Evolutionary conservation across 2,329 filamentous ascomycete genomes (phyloP).

Genomic region (Rutstroemia sp.): DNA sequence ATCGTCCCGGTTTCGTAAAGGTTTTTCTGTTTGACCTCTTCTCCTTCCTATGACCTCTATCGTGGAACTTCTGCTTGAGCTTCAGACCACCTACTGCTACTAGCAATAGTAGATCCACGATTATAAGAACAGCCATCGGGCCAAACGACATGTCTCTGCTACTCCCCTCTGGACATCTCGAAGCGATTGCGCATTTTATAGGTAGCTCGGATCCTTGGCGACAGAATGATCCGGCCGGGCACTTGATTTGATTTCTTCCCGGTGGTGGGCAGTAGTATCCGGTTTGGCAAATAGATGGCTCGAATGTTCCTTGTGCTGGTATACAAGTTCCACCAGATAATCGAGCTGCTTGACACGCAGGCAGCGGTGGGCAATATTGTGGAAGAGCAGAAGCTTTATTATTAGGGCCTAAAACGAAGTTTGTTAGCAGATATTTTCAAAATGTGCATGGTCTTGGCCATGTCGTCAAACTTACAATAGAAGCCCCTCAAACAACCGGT

Average conservation of each 20-base stretch:
- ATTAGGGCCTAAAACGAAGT: constrained; percentile 1
- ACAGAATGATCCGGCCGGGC: constrained; percentile 43
- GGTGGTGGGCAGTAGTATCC: constrained; percentile 42
- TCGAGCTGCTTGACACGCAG: constrained; percentile 14
- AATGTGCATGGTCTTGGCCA: background rate
- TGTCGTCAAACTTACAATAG: constrained; percentile 1
- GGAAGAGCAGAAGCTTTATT: constrained; percentile 13
- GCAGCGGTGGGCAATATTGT: constrained; percentile 21
- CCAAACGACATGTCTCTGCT: constrained; percentile 29
- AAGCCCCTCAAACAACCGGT: constrained; percentile 2
- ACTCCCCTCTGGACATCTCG: constrained; percentile 39
- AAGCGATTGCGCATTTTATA: constrained; percentile 39
- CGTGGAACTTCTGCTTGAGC: constrained; percentile 1
- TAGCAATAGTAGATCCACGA: constrained; percentile 37
- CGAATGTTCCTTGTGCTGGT: constrained; percentile 30
- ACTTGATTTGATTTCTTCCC: constrained; percentile 35
- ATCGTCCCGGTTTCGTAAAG: constrained; percentile 17
- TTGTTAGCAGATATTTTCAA: background rate
- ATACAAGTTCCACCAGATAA: constrained; percentile 14
- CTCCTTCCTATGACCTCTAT: constrained; percentile 4
- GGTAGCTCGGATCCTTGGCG: constrained; percentile 41
- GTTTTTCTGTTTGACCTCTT: constrained; percentile 19
- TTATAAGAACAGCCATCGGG: constrained; percentile 16
- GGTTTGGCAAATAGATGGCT: constrained; percentile 42
- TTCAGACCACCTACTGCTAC: constrained; percentile 24